Conservation (phyloP, 192 early-diverging fungal genomes). For the Mortierella hygrophila region DNA sequence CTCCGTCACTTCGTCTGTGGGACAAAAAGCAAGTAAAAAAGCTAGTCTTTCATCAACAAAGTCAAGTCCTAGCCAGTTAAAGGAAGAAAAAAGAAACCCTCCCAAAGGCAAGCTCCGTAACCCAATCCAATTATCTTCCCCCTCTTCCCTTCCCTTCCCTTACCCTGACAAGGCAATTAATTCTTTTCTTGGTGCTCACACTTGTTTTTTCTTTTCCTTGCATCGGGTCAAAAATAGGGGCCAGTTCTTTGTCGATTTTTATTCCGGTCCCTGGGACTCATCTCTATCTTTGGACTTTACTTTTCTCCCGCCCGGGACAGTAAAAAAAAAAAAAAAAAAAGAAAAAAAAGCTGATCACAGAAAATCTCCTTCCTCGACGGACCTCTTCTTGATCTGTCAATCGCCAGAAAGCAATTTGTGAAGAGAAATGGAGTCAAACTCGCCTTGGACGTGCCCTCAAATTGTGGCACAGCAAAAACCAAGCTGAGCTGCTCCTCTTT, state of each 20-base stretch:
- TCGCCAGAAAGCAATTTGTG: not conserved
- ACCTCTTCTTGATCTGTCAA: not conserved
- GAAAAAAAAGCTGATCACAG: not conserved
- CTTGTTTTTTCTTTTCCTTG: not conserved
- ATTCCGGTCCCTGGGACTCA: not conserved
- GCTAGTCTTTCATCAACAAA: no score
- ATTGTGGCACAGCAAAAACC: not conserved
- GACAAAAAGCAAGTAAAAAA: no score
- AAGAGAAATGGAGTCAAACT: no score
- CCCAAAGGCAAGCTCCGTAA: no score
- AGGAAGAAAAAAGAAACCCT: no score
- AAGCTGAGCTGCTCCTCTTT: not conserved
- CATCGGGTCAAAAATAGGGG: not conserved
- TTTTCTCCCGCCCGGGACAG: not conserved
- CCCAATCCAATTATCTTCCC: not conserved
- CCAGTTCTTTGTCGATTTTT: not conserved
- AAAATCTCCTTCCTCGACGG: not conserved
- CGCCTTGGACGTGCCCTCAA: not conserved
- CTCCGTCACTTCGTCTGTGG: no score
- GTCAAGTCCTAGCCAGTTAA: no score
- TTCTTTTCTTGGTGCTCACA: no score
- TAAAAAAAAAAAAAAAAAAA: not conserved
- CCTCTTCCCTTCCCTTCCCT: no score
- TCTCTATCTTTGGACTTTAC: constrained; percentile 1
- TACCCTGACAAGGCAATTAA: no score